Percentiles rank a stretch among this genome's conserved stretches.
Evolutionary conservation across 495 filamentous ascomycete species (phyloP).

Genomic region (Penicillium psychrofluorescens): DNA sequence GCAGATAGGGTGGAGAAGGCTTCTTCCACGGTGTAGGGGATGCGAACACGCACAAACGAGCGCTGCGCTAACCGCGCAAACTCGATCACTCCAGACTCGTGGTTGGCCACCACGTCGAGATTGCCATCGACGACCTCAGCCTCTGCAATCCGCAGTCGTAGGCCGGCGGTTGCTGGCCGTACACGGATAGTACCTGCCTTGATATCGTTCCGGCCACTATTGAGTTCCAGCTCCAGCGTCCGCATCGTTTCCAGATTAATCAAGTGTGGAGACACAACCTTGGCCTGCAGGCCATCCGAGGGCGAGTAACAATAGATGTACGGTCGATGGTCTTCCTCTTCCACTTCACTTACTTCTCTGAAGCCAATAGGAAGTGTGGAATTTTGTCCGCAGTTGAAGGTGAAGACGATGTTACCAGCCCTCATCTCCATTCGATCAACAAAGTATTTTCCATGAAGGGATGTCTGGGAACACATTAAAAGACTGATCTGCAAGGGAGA

Average conservation of each 20-base stretch:
- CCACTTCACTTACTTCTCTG: conserved; percentile 34
- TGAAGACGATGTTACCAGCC: conserved; percentile 61
- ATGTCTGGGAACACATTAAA: conserved; percentile 38
- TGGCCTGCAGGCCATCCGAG: conserved; percentile 40
- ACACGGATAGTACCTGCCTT: conserved; percentile 61
- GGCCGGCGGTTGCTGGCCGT: conserved; percentile 75
- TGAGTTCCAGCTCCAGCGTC: conserved; percentile 64
- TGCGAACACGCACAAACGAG: conserved; percentile 47
- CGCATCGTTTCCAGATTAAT: conserved; percentile 72
- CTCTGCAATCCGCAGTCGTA: conserved; percentile 74
- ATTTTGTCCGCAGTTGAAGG: conserved; percentile 25
- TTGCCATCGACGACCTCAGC: conserved; percentile 49
- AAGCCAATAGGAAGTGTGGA: conserved; percentile 27
- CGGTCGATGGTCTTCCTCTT: conserved; percentile 27
- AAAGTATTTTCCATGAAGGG: conserved; percentile 67
- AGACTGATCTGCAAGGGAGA: neutral
- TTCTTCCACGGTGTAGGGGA: conserved; percentile 84
- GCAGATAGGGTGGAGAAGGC: conserved; percentile 64
- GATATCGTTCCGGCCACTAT: conserved; percentile 73
- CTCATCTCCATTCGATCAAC: conserved; percentile 66
- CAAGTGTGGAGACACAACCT: conserved; percentile 33
- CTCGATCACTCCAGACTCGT: conserved; percentile 59
- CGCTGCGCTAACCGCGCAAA: conserved; percentile 47
- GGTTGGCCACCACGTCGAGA: conserved; percentile 47
- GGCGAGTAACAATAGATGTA: conserved; percentile 47